A percentile compares a stretch with the other conserved stretches of the same genome.
Conservation (phyloP, 441 rosid species). For the Sinapis alba region DNA sequence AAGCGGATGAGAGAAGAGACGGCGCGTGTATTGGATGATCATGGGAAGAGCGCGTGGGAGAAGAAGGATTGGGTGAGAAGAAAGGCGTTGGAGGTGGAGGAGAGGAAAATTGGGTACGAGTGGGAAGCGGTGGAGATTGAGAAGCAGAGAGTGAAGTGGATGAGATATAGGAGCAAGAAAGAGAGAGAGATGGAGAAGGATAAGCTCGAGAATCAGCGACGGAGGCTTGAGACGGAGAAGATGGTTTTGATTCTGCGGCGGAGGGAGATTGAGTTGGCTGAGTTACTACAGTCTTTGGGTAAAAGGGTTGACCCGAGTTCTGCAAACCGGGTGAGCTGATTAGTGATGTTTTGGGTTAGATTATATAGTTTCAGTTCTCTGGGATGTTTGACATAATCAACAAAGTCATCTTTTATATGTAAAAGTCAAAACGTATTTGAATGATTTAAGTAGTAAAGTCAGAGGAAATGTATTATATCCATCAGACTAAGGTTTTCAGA, state of each 20-base stretch:
- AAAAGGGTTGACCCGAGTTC: constrained; percentile 70
- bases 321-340: constrained; percentile 40
- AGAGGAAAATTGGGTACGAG: constrained; percentile 64
- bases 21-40: constrained; percentile 54
- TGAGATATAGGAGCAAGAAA: constrained; percentile 79
- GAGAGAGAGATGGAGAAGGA: constrained; percentile 93
- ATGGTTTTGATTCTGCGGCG: constrained; percentile 65
- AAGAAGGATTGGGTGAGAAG: constrained; percentile 84
- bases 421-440: not conserved
- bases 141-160: constrained; percentile 90
- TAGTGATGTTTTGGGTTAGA: not conserved
- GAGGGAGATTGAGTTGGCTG: constrained; percentile 63
- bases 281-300: constrained; percentile 51
- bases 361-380: not conserved
- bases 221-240: constrained; percentile 70
- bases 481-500: not conserved
- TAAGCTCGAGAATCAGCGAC: constrained; percentile 71
- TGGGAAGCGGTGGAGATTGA: constrained; percentile 73
- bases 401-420: not conserved
- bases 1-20: constrained; percentile 56
- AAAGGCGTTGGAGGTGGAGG: constrained; percentile 65
- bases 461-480: not conserved
- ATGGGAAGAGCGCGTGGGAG: constrained; percentile 66
- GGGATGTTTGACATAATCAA: not conserved
- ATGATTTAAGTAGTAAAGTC: not conserved